Evolutionary conservation across 345 rosid genomes (phyloP), one percentile per base, ranked within the genome.

Genomic region (Linum usitatissimum): DNA sequence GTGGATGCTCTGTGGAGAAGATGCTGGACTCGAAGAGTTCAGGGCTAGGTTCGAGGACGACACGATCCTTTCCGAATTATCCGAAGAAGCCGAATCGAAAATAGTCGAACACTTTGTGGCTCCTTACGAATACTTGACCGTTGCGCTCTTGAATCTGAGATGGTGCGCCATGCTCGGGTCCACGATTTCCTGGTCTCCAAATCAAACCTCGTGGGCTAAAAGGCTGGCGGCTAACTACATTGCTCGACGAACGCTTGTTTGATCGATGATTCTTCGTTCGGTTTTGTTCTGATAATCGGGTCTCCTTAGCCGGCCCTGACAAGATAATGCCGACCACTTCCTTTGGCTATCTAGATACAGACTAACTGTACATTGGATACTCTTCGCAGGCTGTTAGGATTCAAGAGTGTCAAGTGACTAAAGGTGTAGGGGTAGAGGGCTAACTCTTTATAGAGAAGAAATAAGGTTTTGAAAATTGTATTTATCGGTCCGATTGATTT

Each of bases 131-230:
- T 39, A 73, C 57, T 68, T 80, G 34, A 80, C 81, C 6, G 77
- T 73, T 23, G 86, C 84, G 0, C 78, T 88, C 60, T 62, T 89
- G 77, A 78, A 75, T 63, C 73, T 92, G 71, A 84, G 98, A 76
- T 82, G 91, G 87, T 86, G 95, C 68, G 81, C 91, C 17, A 78
- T 85, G 45, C 63, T 72, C 2, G 95, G 87, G 51, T 64, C 38
- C 49, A 66, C 67, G 18, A 58, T 81, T 67, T 71, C 81, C 59
- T 87, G 95, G 95, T 83, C 81, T 3, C 86, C 86, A 17, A 78
- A 78, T 64, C 75, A 77, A 74, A 87, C 83, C 71, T 48, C 31
- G 0, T 85, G 98, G 89, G 81, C 82, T 15, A 76, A 55, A 61
- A 75, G 78, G 75, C 83, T 84, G 53, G 66, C 73, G 8, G 45